phyloP scores from a whole-genome alignment of 306 rosid species.

The Quercus ilex region DNA sequence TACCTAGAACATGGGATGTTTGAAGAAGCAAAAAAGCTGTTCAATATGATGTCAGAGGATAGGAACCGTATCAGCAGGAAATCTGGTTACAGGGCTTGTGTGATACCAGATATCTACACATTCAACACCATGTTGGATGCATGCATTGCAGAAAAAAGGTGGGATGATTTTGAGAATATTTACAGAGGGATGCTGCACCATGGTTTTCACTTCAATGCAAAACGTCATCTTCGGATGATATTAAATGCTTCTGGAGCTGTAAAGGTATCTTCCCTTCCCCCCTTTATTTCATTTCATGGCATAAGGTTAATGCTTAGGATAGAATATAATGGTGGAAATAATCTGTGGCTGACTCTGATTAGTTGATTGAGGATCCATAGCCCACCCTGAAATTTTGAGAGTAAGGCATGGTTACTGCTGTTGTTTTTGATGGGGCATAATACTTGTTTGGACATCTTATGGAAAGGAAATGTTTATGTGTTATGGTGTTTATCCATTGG shows the following conservation, averaged over 20 bases:
- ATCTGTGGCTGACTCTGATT: no score
- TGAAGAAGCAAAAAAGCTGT: slow-evolving; percentile 64
- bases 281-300: slow-evolving; percentile 4
- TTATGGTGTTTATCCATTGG: neutral
- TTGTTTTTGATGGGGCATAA: no score
- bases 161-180: slow-evolving; percentile 67
- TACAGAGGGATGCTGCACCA: slow-evolving; percentile 62
- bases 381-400: no score
- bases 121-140: slow-evolving; percentile 82
- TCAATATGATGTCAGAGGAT: slow-evolving; percentile 59
- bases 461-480: no score
- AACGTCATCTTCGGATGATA: slow-evolving; percentile 86
- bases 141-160: slow-evolving; percentile 52
- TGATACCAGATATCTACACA: slow-evolving; percentile 74
- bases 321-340: no score
- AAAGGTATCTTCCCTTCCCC: slow-evolving; percentile 47
- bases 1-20: slow-evolving; percentile 70
- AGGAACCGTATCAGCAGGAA: slow-evolving; percentile 29
- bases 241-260: slow-evolving; percentile 71
- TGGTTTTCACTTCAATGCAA: slow-evolving; percentile 75
- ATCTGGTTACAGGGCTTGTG: slow-evolving; percentile 47
- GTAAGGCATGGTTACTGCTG: no score
- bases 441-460: no score
- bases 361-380: no score
- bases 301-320: neutral